phyloP scores from a whole-genome alignment of 331 rosid genomes.

The Malus hybrid region DNA sequence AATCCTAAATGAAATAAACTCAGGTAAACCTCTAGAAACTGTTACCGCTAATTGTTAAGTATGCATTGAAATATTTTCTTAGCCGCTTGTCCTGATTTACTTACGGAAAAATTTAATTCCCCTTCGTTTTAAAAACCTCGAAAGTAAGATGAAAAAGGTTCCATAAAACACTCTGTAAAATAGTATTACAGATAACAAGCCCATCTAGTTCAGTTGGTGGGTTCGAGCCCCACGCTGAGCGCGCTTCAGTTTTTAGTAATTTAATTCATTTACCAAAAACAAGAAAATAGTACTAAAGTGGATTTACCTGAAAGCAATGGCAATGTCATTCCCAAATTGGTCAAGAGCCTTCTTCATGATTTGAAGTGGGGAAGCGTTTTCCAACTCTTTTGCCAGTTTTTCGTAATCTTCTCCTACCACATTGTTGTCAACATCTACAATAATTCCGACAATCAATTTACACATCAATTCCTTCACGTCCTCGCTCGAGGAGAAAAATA shows the following conservation, averaged over 20 bases:
- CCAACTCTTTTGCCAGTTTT: slow-evolving; percentile 53
- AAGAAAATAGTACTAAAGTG: neutral
- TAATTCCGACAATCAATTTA: neutral
- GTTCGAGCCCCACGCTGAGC: neutral
- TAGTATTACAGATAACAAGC: neutral
- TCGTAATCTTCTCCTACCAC: slow-evolving; percentile 43
- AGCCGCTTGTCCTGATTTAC: no score
- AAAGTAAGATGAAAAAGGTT: neutral
- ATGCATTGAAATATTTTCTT: neutral
- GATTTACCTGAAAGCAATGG: slow-evolving; percentile 86
- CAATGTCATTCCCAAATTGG: slow-evolving; percentile 74
- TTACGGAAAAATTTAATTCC: no score
- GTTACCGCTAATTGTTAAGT: no score
- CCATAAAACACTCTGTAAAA: neutral
- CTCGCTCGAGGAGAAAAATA: neutral
- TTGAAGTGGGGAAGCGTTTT: slow-evolving; percentile 77
- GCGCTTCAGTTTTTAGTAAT: neutral
- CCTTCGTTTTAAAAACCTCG: no score
- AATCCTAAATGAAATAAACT: neutral
- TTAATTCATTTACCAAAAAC: neutral
- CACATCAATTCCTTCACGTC: neutral
- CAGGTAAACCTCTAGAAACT: neutral
- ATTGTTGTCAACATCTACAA: slow-evolving; percentile 54
- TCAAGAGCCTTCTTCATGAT: slow-evolving; percentile 79
- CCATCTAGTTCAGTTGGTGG: neutral